Conservation (phyloP, 768 basidiomycete species). For the Macrolepiota fuliginosa region DNA sequence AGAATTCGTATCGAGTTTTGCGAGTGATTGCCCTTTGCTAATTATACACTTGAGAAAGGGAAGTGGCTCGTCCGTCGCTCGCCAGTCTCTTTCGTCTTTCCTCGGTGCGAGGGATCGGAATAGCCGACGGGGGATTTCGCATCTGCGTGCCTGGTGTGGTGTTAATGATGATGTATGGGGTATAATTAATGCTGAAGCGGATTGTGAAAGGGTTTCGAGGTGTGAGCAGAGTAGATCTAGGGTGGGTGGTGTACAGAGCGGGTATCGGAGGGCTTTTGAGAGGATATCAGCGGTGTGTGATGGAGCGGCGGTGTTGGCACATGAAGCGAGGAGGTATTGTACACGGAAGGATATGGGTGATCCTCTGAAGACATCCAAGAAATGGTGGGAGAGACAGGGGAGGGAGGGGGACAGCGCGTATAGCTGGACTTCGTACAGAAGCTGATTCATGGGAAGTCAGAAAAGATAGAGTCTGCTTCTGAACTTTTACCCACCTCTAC, state of each 20-base stretch:
- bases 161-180: not conserved
- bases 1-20: constrained; percentile 55
- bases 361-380: constrained; percentile 52
- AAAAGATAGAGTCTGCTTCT: constrained; percentile 9
- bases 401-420: constrained; percentile 62
- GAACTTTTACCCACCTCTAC: constrained; percentile 11
- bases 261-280: constrained; percentile 55
- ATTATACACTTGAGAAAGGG: constrained; percentile 65
- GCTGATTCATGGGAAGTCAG: constrained; percentile 26
- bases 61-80: constrained; percentile 51
- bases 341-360: constrained; percentile 62
- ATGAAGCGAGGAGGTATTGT: constrained; percentile 53
- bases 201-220: constrained; percentile 39
- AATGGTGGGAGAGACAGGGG: constrained; percentile 52
- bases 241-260: constrained; percentile 55
- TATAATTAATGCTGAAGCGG: constrained; percentile 11
- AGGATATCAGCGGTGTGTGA: constrained; percentile 32
- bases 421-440: constrained; percentile 78
- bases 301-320: constrained; percentile 17
- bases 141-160: constrained; percentile 12
- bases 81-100: constrained; percentile 33
- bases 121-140: constrained; percentile 64
- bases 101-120: constrained; percentile 52
- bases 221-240: constrained; percentile 5
- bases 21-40: constrained; percentile 29